These are phyloP conservation scores for Flaveria ramosissima DNA, from an alignment of 129 eudicot species.

Conservation along the genomic window DNA sequence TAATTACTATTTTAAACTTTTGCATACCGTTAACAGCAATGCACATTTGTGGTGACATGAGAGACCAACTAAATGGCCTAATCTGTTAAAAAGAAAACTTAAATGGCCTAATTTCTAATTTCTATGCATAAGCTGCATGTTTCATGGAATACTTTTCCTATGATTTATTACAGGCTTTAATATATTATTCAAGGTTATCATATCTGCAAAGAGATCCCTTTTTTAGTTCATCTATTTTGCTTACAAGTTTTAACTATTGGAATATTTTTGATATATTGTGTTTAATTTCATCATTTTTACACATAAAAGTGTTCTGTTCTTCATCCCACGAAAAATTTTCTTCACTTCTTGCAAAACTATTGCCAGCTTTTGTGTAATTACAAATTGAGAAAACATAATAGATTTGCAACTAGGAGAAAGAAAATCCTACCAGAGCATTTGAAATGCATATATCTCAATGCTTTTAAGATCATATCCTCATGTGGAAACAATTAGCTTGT, in stretches of 20 bases:
- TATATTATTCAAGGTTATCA: background rate
- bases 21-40: slow-evolving; percentile 17
- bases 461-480: background rate
- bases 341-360: background rate
- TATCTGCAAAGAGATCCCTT: background rate
- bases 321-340: background rate
- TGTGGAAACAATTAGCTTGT: background rate
- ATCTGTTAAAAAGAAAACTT: too few species aligned
- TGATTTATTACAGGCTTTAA: background rate
- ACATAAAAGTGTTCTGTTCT: background rate
- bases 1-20: slow-evolving; percentile 14
- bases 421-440: background rate
- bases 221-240: slow-evolving; percentile 2
- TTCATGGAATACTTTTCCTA: slow-evolving; percentile 1
- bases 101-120: background rate
- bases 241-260: background rate
- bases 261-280: background rate
- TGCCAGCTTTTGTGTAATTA: background rate
- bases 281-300: background rate
- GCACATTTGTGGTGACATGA: background rate
- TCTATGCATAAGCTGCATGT: background rate
- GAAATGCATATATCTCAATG: slow-evolving; percentile 14
- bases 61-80: background rate
- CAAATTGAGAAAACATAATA: background rate
- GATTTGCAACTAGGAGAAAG: background rate